A percentile compares a stretch with the other conserved stretches of the same genome.
Evolutionary conservation across 2,329 filamentous ascomycete species (phyloP).

Genomic region (Ramularia endophylla): DNA sequence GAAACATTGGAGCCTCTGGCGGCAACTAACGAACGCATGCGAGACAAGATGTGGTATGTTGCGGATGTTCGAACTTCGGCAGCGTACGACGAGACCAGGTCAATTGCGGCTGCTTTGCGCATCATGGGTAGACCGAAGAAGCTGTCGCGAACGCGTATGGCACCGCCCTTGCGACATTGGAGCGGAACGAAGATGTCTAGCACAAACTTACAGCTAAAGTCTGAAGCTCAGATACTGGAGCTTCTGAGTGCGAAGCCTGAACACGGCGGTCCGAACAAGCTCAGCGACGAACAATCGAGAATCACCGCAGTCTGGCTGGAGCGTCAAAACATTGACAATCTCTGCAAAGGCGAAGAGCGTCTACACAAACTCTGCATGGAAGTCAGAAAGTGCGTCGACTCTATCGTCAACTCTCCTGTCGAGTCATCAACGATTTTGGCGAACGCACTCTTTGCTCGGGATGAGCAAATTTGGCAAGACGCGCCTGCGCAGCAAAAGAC

Average conservation of each 20-base stretch:
- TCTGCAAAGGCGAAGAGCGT: slow-evolving; percentile 89
- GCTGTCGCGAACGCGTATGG: slow-evolving; percentile 34
- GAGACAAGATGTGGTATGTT: slow-evolving; percentile 99
- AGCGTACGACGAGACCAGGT: slow-evolving; percentile 78
- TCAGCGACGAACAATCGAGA: slow-evolving; percentile 91
- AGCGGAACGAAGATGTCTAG: slow-evolving; percentile 42
- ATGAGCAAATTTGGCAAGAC: slow-evolving; percentile 28
- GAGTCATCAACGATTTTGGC: slow-evolving; percentile 89
- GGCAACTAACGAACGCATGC: slow-evolving; percentile 26
- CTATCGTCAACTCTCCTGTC: slow-evolving; percentile 63
- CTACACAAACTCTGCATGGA: slow-evolving; percentile 93
- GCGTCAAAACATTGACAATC: slow-evolving; percentile 77
- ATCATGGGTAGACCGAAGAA: slow-evolving; percentile 66
- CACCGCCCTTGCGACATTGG: slow-evolving; percentile 36
- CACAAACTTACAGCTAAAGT: slow-evolving; percentile 64
- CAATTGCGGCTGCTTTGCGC: slow-evolving; percentile 80
- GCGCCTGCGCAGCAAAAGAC: slow-evolving; percentile 2
- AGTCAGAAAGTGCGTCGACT: slow-evolving; percentile 77
- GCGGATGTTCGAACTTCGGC: slow-evolving; percentile 88
- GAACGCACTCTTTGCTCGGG: slow-evolving; percentile 76
- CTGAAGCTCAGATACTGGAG: slow-evolving; percentile 80
- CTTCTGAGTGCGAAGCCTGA: slow-evolving; percentile 75
- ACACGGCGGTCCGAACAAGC: slow-evolving; percentile 86
- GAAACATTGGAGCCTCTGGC: slow-evolving; percentile 7
- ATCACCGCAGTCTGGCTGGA: slow-evolving; percentile 78